Evolutionary conservation across 2,329 filamentous ascomycete genomes (phyloP), one percentile per base, ranked within the genome.

Genomic region (Fusarium heterosporum): DNA sequence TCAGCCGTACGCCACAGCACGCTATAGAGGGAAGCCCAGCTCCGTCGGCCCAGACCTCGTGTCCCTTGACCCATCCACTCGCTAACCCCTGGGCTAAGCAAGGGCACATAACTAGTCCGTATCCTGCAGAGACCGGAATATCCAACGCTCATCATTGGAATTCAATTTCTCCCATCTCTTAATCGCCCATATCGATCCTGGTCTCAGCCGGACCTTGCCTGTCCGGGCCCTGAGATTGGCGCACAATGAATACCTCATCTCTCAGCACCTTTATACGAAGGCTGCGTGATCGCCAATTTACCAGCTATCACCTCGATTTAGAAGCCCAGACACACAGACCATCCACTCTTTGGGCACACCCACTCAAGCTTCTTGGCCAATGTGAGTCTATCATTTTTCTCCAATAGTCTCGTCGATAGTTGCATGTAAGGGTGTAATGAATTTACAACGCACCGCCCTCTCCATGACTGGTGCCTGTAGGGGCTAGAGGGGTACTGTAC

Each of bases 261-360:
- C 30, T 48, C 39, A 25, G n/a, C 36, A 43, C 25, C 9, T 38
- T 50, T 22, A 29, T 63, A 47, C 59, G 51, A 34, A 36, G 19
- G 8, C 5, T 64, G 10, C 59, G 59, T 39, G 58, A 16, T 32
- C 19, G 55, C 26, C 58, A 63, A 63, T 63, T 28, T 63, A 29
- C 57, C 17, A 50, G 60, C 28, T 3, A 25, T 13, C 48, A 62
- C 14, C 58, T 63, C 51, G 58, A 63, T 57, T 50, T 63, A 63
- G 60, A 64, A 64, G 58, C 60, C 4, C 58, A 61, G 26, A 34
- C 48, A 47, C 48, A 39, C 30, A 61, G 48, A 39, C 57, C 59
- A 19, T 48, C 36, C 8, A 34, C 25, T 8, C 5, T 39, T 17
- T 61, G 56, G 58, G 30, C 28, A 9, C 56, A 61, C 28, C 58